Evolutionary conservation across 2,329 filamentous ascomycete species (phyloP), one percentile per base, ranked within the genome.

Genomic region (Verticillium longisporum): DNA sequence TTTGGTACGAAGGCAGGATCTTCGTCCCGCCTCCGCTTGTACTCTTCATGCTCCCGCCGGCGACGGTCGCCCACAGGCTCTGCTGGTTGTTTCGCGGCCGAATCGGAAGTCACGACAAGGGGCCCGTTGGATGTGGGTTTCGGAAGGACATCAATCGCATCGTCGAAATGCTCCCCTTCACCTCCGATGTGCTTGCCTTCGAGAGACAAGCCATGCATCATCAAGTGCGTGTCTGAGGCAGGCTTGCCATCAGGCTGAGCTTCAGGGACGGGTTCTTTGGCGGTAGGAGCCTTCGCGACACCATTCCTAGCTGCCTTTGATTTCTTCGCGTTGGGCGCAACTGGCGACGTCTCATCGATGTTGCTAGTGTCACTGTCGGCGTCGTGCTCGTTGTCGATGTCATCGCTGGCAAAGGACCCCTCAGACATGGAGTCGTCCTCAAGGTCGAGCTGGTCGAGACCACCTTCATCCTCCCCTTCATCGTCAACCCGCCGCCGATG

Each of bases 1-100:
- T 96, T 97, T 60, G 95, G 94, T 60, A 97, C 94, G 76, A 97
- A 97, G 11, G 93, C 88, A 38, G 94, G 94, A 73, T 97, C 92
- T 68, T 91, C 88, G 71, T 96, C 92, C 68, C 91, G 85, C 74
- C 91, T 91, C 77, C 89, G 91, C 76, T 89, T 88, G 77, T 96
- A 96, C 71, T 96, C 91, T 66, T 97, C 92, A 69, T 96, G 91
- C 71, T 97, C 93, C 67, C 90, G 87, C 66, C 90, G 87, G 73
- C 90, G 88, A 66, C 86, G 83, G 65, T 95, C 90, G 59, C 84
- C 83, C 62, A 85, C 78, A 37, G 83, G 81, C 69, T 88, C 86
- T 65, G 82, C 78, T 57, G 76, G 72, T 58, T 76, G 75, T 65
- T 77, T 71, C 57, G 70, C 74, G n/a, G 75, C 77, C 33, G 80